phyloP scores from a whole-genome alignment of 176 grass and related monocot genomes.

The Leersia perrieri region DNA sequence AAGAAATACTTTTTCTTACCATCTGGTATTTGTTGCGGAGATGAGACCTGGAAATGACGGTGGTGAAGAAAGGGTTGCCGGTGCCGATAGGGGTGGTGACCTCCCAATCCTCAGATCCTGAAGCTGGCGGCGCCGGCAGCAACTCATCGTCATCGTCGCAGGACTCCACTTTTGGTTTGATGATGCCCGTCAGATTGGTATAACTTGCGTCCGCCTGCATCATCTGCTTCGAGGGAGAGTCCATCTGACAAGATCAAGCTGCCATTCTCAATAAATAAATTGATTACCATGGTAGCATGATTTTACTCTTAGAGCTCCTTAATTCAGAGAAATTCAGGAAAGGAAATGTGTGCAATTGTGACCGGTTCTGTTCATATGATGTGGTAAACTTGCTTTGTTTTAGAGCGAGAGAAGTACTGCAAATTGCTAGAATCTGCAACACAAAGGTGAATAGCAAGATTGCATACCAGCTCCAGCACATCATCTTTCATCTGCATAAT shows the following conservation, averaged over 20 bases:
- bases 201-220: not conserved
- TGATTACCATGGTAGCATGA: not conserved
- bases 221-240: conserved; percentile 1
- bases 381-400: too few species aligned
- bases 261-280: not conserved
- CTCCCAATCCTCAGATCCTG: not conserved
- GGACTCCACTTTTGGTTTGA: conserved; percentile 20
- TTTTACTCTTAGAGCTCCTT: not conserved
- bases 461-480: too few species aligned
- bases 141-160: not conserved
- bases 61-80: conserved; percentile 42
- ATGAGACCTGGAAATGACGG: conserved; percentile 24
- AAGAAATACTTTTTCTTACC: not conserved
- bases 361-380: not conserved
- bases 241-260: conserved; percentile 13
- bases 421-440: too few species aligned
- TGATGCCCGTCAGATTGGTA: not conserved
- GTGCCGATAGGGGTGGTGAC: conserved; percentile 29
- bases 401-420: too few species aligned
- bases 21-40: conserved; percentile 21
- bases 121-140: not conserved
- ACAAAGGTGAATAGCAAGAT: too few species aligned
- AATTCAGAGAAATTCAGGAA: not conserved
- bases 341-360: not conserved
- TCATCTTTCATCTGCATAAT: not conserved